These are phyloP conservation scores for Jackrogersella multiformis DNA, from an alignment of 495 filamentous ascomycete genomes.

Conservation along the genomic window DNA sequence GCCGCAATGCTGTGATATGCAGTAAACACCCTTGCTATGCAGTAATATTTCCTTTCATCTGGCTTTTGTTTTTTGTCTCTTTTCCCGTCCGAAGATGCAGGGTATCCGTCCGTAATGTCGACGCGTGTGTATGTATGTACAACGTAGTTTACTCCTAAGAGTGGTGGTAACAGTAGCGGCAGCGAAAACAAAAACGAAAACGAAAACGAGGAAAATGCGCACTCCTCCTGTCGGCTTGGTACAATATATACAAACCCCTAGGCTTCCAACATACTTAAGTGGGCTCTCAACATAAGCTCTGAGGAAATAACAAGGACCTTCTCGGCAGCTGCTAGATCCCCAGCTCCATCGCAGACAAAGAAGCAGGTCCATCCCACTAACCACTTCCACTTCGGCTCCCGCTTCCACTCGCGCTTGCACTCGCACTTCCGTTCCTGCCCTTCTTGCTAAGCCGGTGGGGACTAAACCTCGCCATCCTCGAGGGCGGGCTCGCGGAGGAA, in stretches of 20 bases:
- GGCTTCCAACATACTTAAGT: no score
- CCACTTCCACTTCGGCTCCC: conserved; percentile 5
- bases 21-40: conserved; percentile 12
- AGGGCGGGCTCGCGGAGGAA: conserved; percentile 5
- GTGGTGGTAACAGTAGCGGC: neutral
- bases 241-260: conserved; percentile 16
- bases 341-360: conserved; percentile 17
- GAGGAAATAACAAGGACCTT: conserved; percentile 8
- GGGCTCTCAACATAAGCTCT: neutral
- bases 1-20: conserved; percentile 5
- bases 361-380: neutral
- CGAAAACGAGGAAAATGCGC: neutral
- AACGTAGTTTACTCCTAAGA: no score
- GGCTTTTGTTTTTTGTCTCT: neutral
- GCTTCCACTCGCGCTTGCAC: conserved; percentile 6
- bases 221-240: neutral
- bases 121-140: conserved; percentile 13
- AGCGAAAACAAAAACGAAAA: no score
- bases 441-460: conserved; percentile 20
- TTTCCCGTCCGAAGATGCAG: conserved; percentile 16
- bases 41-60: neutral
- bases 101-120: neutral
- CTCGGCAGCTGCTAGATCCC: conserved; percentile 21
- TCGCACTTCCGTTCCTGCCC: conserved; percentile 5
- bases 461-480: conserved; percentile 10